Conservation (phyloP, 768 basidiomycete species). For the Boletellus sp. region DNA sequence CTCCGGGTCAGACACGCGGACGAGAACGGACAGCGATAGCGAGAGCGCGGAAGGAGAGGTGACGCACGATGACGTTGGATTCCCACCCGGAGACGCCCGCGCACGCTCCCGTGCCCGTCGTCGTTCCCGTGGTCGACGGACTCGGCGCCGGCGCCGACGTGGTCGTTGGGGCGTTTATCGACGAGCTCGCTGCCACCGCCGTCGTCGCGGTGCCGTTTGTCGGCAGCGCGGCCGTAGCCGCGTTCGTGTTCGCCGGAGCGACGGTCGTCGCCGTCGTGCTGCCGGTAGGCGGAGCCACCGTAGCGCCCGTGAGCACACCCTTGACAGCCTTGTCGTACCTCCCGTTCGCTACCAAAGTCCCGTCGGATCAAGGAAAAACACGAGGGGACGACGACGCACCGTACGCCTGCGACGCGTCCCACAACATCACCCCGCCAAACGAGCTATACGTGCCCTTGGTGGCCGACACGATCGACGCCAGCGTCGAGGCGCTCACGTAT, state of each 20-base stretch:
- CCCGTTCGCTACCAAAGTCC: constrained; percentile 34
- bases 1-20: too few relatives aligned
- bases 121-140: neutral
- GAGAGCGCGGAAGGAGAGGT: neutral
- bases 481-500: constrained; percentile 34
- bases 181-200: neutral
- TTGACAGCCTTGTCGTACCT: constrained; percentile 43
- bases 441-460: constrained; percentile 37
- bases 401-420: constrained; percentile 46
- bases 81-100: constrained; percentile 41
- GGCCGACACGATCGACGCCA: constrained; percentile 32
- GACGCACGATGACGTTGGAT: constrained; percentile 36
- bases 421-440: constrained; percentile 44
- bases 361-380: neutral
- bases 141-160: neutral
- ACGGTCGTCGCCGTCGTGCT: constrained; percentile 18
- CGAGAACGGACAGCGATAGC: too few relatives aligned
- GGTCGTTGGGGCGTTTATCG: neutral
- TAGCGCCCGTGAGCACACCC: constrained; percentile 31
- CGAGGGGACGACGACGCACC: constrained; percentile 29
- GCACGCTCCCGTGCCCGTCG: constrained; percentile 34
- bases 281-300: too few relatives aligned
- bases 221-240: constrained; percentile 11
- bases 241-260: neutral
- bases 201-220: constrained; percentile 2